Evolutionary conservation across 2,329 filamentous ascomycete species (phyloP).

Genomic region (Calonectria hongkongensis): DNA sequence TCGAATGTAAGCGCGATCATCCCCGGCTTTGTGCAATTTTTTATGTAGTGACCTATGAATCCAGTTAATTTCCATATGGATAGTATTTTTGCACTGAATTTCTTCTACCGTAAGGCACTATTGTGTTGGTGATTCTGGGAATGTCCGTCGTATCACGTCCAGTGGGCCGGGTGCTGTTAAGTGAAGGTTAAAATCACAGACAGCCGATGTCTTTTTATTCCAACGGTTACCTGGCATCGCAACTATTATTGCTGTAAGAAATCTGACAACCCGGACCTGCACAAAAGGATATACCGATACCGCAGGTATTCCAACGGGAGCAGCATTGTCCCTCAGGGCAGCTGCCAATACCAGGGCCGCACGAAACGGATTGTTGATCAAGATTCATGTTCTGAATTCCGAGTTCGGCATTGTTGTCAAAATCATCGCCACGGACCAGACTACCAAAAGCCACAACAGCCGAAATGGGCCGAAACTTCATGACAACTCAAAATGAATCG

Average conservation of each 20-base stretch:
- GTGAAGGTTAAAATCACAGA: background rate
- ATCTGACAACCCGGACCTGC: conserved; percentile 61
- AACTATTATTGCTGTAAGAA: conserved; percentile 58
- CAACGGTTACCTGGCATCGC: conserved; percentile 49
- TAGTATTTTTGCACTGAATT: background rate
- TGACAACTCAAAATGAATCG: background rate
- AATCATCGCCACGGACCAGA: background rate
- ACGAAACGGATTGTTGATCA: background rate
- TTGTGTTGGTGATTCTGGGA: background rate
- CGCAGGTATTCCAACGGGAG: conserved; percentile 59
- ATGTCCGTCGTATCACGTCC: background rate
- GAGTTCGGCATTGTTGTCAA: background rate
- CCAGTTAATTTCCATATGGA: background rate
- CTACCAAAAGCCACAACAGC: background rate
- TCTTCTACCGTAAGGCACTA: background rate
- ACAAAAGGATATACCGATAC: conserved; percentile 57
- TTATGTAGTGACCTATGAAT: conserved; percentile 59
- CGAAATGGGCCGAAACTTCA: background rate
- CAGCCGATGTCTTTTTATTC: too few species aligned
- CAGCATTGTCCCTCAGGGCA: conserved; percentile 53
- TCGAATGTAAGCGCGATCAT: conserved; percentile 67
- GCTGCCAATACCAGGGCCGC: background rate
- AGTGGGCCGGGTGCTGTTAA: background rate
- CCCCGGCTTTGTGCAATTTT: conserved; percentile 58
- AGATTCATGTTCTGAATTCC: background rate